Conservation (phyloP, 371 early-diverging fungal species). For the Umbelopsis sp. region DNA sequence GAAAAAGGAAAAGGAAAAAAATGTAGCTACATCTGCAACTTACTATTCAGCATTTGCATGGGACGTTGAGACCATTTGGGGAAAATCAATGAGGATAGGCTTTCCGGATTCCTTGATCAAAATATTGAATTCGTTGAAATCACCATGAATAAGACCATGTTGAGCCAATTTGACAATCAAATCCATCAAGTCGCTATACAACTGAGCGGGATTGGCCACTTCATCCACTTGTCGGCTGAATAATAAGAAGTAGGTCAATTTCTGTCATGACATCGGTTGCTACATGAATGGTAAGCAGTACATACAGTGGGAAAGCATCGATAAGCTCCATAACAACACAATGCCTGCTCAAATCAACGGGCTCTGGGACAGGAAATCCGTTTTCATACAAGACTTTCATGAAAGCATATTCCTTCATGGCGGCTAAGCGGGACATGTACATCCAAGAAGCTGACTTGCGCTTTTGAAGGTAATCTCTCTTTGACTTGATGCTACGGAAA, state of each 20-base stretch:
- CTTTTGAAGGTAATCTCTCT: constrained; percentile 94
- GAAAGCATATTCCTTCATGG: constrained; percentile 97
- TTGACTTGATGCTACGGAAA: constrained; percentile 97
- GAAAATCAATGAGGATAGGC: constrained; percentile 98
- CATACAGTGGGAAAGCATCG: constrained; percentile 91
- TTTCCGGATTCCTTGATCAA: constrained; percentile 86
- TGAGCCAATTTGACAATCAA: constrained; percentile 95
- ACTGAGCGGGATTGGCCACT: constrained; percentile 85
- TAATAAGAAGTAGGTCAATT: constrained; percentile 17
- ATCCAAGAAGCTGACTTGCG: constrained; percentile 96
- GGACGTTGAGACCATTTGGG: constrained; percentile 98
- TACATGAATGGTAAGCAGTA: not conserved
- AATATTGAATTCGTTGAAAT: constrained; percentile 99
- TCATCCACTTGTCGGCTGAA: constrained; percentile 81
- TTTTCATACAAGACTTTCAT: constrained; percentile 92
- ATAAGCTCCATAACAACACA: constrained; percentile 98
- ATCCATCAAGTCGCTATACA: constrained; percentile 94
- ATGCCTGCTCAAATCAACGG: constrained; percentile 95
- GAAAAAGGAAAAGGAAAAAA: too few relatives aligned
- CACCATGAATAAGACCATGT: constrained; percentile 98
- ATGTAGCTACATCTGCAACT: constrained; percentile 1
- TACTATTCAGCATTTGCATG: constrained; percentile 94
- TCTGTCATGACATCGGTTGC: too few relatives aligned
- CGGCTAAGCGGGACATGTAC: constrained; percentile 96
- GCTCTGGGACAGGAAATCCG: constrained; percentile 96